phyloP scores from a whole-genome alignment of 768 basidiomycete species.

The Russula dissimulans region DNA sequence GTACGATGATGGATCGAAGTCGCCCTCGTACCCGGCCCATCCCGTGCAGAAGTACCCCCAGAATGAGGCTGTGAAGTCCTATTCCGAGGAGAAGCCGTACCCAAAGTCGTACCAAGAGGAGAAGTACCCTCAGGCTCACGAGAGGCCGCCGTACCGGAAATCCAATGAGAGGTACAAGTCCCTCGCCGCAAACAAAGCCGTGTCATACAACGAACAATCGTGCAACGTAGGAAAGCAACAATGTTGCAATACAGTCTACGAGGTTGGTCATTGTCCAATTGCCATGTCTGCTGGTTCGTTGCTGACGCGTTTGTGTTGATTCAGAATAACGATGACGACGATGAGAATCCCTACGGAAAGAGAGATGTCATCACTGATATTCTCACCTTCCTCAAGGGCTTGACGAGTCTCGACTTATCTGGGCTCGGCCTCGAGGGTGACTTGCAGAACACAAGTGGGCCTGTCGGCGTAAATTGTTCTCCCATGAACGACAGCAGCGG shows the following conservation, averaged over 20 bases:
- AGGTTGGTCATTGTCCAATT: neutral
- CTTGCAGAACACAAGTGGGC: neutral
- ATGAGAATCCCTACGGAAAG: no score
- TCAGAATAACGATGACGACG: neutral
- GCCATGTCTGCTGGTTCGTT: neutral
- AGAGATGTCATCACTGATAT: no score
- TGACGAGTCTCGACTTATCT: no score
- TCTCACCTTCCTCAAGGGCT: no score
- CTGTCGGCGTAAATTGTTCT: neutral
- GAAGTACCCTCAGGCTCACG: neutral
- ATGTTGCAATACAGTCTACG: neutral
- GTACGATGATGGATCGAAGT: conserved; percentile 1
- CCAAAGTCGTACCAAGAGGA: no score
- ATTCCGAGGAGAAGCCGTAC: no score
- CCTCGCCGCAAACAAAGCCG: neutral
- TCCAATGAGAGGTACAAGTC: neutral
- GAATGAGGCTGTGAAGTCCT: no score
- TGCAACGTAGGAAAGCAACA: neutral
- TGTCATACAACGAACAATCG: no score
- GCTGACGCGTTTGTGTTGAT: neutral
- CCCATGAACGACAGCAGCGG: rapidly evolving
- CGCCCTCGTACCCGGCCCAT: neutral
- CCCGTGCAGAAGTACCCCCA: neutral
- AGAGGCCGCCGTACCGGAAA: neutral
- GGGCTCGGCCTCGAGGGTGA: no score